A percentile compares a stretch with the other conserved stretches of the same genome.
phyloP scores from a whole-genome alignment of 2,329 filamentous ascomycete species.

The Cercospora berteroae region DNA sequence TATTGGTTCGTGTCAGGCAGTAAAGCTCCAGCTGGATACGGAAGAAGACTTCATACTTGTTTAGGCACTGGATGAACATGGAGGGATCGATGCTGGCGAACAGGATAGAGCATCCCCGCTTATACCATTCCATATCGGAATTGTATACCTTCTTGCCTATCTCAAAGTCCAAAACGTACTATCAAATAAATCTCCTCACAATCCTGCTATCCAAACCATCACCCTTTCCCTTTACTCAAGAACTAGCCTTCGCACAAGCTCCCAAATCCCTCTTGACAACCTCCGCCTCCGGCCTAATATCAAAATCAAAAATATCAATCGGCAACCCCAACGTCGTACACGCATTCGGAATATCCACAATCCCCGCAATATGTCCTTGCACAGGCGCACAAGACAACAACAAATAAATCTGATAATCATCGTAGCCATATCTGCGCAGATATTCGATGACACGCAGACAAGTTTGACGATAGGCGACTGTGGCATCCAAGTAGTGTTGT shows the following conservation, averaged over 20 bases:
- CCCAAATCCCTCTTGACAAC: slow-evolving; percentile 67
- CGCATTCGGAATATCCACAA: slow-evolving; percentile 72
- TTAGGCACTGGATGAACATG: too few relatives aligned
- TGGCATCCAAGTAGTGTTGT: slow-evolving; percentile 85
- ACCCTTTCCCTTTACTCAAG: not conserved
- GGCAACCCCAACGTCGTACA: slow-evolving; percentile 86
- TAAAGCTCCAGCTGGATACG: not conserved
- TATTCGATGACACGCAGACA: slow-evolving; percentile 74
- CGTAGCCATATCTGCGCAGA: slow-evolving; percentile 65
- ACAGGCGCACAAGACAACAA: slow-evolving; percentile 81
- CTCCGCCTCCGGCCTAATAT: slow-evolving; percentile 68
- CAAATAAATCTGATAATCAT: slow-evolving; percentile 79
- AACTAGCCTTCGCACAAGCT: slow-evolving; percentile 62
- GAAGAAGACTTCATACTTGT: not conserved
- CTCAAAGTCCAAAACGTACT: not conserved
- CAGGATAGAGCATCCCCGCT: not conserved
- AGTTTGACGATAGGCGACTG: slow-evolving; percentile 82
- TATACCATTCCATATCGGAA: not conserved
- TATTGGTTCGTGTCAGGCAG: not conserved
- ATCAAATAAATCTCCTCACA: not conserved
- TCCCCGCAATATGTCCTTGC: slow-evolving; percentile 82
- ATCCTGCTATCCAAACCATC: too few relatives aligned
- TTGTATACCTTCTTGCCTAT: not conserved
- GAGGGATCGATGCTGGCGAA: not conserved
- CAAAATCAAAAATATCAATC: slow-evolving; percentile 94